phyloP scores from a whole-genome alignment of 345 rosid genomes.

The Excoecaria cochinchinensis region DNA sequence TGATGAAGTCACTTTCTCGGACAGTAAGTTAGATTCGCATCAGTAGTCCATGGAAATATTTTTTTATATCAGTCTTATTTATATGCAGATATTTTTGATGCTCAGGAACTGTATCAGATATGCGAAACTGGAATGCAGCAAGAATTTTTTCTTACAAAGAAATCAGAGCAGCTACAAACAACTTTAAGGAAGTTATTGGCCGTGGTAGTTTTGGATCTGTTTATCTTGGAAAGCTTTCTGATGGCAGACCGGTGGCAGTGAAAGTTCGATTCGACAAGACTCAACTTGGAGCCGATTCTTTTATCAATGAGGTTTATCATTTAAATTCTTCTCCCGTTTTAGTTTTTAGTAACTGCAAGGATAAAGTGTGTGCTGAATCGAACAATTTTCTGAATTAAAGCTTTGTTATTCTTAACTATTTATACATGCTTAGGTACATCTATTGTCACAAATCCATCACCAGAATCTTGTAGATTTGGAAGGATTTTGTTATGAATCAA shows the following conservation, averaged over 20 bases:
- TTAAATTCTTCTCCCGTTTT: conserved; percentile 7
- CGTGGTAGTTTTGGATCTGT: conserved; percentile 91
- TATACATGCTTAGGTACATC: conserved; percentile 48
- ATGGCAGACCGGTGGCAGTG: conserved; percentile 77
- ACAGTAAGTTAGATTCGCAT: conserved; percentile 43
- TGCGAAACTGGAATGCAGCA: conserved; percentile 85
- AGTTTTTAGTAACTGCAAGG: no score
- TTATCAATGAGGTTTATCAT: conserved; percentile 69
- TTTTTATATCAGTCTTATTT: conserved; percentile 9
- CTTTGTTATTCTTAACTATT: no score
- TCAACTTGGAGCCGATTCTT: conserved; percentile 94
- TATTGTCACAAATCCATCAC: conserved; percentile 72
- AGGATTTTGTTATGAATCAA: conserved; percentile 82
- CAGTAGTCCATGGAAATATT: not conserved
- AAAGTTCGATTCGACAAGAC: conserved; percentile 82
- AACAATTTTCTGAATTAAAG: no score
- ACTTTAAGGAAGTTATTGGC: conserved; percentile 79
- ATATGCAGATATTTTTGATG: conserved; percentile 11
- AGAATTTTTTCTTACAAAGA: conserved; percentile 76
- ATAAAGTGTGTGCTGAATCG: no score
- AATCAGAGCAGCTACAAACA: conserved; percentile 75
- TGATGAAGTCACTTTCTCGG: conserved; percentile 39
- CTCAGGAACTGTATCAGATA: conserved; percentile 48
- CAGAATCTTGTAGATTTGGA: conserved; percentile 85
- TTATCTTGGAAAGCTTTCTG: conserved; percentile 74